Percentiles rank a stretch among this genome's conserved stretches.
phyloP scores from a whole-genome alignment of 192 early-diverging fungal species.

The Umbelopsis sp. region DNA sequence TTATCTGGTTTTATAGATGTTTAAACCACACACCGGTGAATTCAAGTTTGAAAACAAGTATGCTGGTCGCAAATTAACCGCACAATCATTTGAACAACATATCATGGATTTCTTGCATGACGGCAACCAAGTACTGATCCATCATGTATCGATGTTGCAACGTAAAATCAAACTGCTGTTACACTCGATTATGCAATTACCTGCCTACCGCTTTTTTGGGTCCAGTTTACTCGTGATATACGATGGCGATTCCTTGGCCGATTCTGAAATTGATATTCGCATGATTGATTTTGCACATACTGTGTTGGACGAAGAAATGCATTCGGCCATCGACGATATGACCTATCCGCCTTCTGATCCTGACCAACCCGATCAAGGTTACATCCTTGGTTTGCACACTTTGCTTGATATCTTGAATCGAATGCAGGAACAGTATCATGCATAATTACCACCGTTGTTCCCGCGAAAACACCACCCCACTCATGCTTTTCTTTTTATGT shows the following conservation, averaged over 20 bases:
- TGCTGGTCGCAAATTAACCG: slow-evolving; percentile 83
- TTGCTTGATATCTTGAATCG: slow-evolving; percentile 69
- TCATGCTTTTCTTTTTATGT: not conserved
- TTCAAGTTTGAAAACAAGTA: slow-evolving; percentile 93
- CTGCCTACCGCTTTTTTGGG: slow-evolving; percentile 88
- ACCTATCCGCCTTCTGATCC: slow-evolving; percentile 49
- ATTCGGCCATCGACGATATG: slow-evolving; percentile 29
- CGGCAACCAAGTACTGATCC: slow-evolving; percentile 71
- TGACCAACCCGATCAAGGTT: slow-evolving; percentile 75
- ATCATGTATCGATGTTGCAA: slow-evolving; percentile 80
- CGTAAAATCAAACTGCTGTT: slow-evolving; percentile 73
- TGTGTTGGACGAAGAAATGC: slow-evolving; percentile 53
- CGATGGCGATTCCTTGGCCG: slow-evolving; percentile 61
- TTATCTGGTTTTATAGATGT: slow-evolving; percentile 58
- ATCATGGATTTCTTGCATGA: slow-evolving; percentile 86
- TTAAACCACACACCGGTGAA: slow-evolving; percentile 69
- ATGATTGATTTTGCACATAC: slow-evolving; percentile 97
- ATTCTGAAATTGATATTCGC: slow-evolving; percentile 67
- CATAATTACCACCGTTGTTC: too few relatives aligned
- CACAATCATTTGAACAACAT: slow-evolving; percentile 75
- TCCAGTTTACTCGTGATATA: slow-evolving; percentile 91
- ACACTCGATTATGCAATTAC: slow-evolving; percentile 69
- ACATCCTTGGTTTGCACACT: slow-evolving; percentile 73
- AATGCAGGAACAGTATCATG: slow-evolving; percentile 34
- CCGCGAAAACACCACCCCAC: too few relatives aligned